A percentile compares a stretch with the other conserved stretches of the same genome.
phyloP scores from a whole-genome alignment of 2,329 filamentous ascomycete genomes.

The Diaporthe velutina region DNA sequence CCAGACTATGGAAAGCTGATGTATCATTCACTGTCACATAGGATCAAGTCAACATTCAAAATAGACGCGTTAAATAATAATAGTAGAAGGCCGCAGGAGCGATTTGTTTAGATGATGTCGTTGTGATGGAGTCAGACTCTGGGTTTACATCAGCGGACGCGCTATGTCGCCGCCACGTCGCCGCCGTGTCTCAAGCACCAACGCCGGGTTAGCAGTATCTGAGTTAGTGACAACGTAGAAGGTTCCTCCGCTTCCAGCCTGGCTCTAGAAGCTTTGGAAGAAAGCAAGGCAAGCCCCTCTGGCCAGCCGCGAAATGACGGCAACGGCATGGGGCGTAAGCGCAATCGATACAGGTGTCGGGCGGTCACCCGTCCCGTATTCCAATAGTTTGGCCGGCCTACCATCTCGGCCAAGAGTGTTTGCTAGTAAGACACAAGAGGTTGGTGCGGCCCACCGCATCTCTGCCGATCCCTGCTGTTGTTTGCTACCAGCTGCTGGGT shows the following conservation, averaged over 20 bases:
- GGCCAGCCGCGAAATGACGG: background rate
- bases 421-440: conserved; percentile 14
- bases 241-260: conserved; percentile 2
- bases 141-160: background rate
- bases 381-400: background rate
- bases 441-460: conserved; percentile 5
- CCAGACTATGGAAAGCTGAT: background rate
- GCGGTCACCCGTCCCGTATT: background rate
- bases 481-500: background rate
- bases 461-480: conserved; percentile 11
- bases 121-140: background rate
- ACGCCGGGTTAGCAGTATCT: background rate
- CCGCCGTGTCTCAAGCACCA: conserved; percentile 19
- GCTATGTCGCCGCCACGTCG: conserved; percentile 5
- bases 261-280: conserved; percentile 35
- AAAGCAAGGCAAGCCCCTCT: background rate
- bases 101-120: background rate
- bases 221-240: conserved; percentile 28
- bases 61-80: conserved; percentile 11
- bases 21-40: background rate
- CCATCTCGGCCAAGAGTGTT: background rate
- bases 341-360: conserved; percentile 4
- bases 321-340: conserved; percentile 3
- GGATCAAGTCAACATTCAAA: background rate
- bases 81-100: background rate